Evolutionary conservation across 768 basidiomycete species (phyloP).

Genomic region (Kwoniella sp.): DNA sequence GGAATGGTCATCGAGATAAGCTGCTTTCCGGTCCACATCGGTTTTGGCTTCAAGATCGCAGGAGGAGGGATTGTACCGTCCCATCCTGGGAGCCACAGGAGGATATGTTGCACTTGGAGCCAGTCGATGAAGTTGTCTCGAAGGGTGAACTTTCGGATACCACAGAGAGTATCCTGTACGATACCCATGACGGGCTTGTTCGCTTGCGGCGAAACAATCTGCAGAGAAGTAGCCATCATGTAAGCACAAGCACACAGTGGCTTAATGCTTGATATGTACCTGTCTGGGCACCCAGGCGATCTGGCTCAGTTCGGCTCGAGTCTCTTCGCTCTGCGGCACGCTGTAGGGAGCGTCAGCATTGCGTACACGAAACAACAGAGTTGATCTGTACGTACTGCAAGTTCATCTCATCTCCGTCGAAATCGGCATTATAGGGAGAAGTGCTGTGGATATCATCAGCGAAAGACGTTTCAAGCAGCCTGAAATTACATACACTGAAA

Average conservation of each 20-base stretch:
- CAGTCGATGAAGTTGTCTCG: conserved; percentile 95
- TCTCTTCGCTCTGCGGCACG: conserved; percentile 97
- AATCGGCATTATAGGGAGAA: conserved; percentile 98
- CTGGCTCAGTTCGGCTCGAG: conserved; percentile 94
- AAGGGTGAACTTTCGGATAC: conserved; percentile 93
- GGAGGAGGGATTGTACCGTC: conserved; percentile 90
- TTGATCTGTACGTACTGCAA: conserved; percentile 71
- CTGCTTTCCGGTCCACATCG: conserved; percentile 97
- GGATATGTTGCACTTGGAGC: conserved; percentile 93
- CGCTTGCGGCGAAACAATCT: conserved; percentile 99
- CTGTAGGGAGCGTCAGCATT: conserved; percentile 58
- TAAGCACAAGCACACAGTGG: conserved; percentile 20
- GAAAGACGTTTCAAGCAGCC: conserved; percentile 28
- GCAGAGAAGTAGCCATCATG: conserved; percentile 10
- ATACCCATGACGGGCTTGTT: conserved; percentile 99
- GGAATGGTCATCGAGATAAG: conserved; percentile 89
- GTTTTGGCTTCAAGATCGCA: conserved; percentile 93
- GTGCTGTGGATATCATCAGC: conserved; percentile 63
- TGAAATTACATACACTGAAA: conserved; percentile 80
- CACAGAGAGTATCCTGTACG: conserved; percentile 97
- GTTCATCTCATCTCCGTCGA: conserved; percentile 99
- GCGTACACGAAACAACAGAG: neutral
- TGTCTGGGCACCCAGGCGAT: conserved; percentile 98
- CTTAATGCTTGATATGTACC: conserved; percentile 59
- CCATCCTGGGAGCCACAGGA: conserved; percentile 98